Conservation (phyloP, 768 basidiomycete genomes). For the Chalciporus piperatus region DNA sequence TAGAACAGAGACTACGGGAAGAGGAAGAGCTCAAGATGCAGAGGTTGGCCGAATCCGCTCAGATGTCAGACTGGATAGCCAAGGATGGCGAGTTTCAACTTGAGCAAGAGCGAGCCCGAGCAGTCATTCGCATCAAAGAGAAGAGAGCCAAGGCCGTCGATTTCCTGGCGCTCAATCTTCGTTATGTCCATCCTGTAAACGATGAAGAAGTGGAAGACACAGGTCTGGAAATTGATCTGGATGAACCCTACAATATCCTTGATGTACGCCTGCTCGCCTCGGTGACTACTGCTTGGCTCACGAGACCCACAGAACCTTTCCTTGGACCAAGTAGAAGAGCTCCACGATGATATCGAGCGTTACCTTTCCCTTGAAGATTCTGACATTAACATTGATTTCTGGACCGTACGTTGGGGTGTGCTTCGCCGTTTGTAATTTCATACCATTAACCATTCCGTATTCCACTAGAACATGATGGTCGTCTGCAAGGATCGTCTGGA, state of each 20-base stretch:
- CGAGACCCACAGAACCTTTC: slow-evolving; percentile 65
- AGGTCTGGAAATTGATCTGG: slow-evolving; percentile 94
- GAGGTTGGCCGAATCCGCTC: slow-evolving; percentile 87
- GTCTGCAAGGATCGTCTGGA: slow-evolving; percentile 91
- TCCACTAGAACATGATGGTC: slow-evolving; percentile 90
- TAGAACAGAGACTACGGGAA: slow-evolving; percentile 82
- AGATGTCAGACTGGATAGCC: slow-evolving; percentile 97
- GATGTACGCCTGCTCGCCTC: slow-evolving; percentile 55
- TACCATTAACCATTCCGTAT: slow-evolving; percentile 3
- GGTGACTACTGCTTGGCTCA: neutral
- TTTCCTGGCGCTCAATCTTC: slow-evolving; percentile 92
- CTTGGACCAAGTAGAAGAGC: slow-evolving; percentile 83
- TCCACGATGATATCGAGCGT: slow-evolving; percentile 91
- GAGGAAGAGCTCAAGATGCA: slow-evolving; percentile 91
- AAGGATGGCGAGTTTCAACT: slow-evolving; percentile 98
- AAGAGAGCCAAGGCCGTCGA: slow-evolving; percentile 99
- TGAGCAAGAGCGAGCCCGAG: slow-evolving; percentile 87
- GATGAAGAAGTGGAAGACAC: slow-evolving; percentile 80
- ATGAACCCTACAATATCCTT: slow-evolving; percentile 97
- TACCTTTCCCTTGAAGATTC: slow-evolving; percentile 85
- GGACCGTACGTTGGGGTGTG: slow-evolving; percentile 65
- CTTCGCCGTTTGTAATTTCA: neutral
- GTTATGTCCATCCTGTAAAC: slow-evolving; percentile 78
- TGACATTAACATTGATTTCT: slow-evolving; percentile 90
- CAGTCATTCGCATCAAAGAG: slow-evolving; percentile 92